Base-by-base conservation (phyloP, 805 yeast genomes). In the Hanseniaspora vineae region DNA sequence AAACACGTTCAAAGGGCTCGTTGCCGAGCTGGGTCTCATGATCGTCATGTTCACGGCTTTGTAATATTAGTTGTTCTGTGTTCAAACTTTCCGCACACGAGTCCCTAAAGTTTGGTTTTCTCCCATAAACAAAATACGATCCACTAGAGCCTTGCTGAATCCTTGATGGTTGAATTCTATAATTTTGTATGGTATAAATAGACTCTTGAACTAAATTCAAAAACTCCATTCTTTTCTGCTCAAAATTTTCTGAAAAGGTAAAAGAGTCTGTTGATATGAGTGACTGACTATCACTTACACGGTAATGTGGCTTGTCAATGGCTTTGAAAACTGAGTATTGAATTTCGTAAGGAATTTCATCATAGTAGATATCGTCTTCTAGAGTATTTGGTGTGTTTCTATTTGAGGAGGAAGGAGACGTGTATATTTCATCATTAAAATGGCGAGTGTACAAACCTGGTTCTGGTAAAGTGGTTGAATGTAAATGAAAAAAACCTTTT, bases 41-140 rank as follows among this genome's bases (percentile, higher is more conserved):
- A 19, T 37, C n/a, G 17, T 14, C 40, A 37, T 15, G 4, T 2
- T 82, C 88, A 59, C 82, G 89, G 60, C 81, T 87, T 57, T 80
- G 80, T 5, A 88, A 88, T 57, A 82, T 82, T 66, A 81, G 82
- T 2, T 82, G 78, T 0, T 80, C 87, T n/a, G 70, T 71, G 12
- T 69, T 69, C 39, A 62, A 54, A 9, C 20, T 35, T 11, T 39
- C 46, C 37, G n/a, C 29, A 11, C 45, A 42, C 10, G 29, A 39
- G 19, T 39, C 19, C 19, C 31, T 40, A 19, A 19, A 31, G 4
- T 19, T 6, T 6, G 33, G 63, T 60, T 1, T 51, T 1, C 65
- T 51, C 44, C 66, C 64, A 50, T 65, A 70, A 1, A 81, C 66
- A 57, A 81, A 82, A 57, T 81, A 81, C 47, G 82, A 76, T 1